Evolutionary conservation across 805 yeast genomes (phyloP).

Genomic region (Teunomyces panamensis): DNA sequence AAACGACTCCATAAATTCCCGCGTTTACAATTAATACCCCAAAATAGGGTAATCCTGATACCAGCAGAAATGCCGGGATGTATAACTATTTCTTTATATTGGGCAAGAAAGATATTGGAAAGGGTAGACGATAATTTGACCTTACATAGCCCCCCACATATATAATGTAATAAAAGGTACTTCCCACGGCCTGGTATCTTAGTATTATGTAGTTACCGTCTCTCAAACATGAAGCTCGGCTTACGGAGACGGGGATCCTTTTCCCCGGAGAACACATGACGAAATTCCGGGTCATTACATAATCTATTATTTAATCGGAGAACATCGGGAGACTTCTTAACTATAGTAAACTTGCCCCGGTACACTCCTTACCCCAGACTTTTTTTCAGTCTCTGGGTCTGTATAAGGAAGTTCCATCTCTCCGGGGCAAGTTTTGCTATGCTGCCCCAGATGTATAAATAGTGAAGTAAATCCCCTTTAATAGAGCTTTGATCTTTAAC

Average conservation of each 20-base stretch:
- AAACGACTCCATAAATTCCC: not conserved
- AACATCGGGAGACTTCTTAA: constrained; percentile 7
- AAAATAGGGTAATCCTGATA: not conserved
- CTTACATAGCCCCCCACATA: not conserved
- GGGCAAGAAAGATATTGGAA: not conserved
- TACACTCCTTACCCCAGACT: constrained; percentile 24
- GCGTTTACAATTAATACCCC: not conserved
- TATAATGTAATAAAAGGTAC: not conserved
- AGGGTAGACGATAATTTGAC: not conserved
- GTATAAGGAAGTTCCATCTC: constrained; percentile 4
- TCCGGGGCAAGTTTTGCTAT: constrained; percentile 8
- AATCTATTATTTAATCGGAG: constrained; percentile 7
- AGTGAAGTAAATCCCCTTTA: constrained; percentile 6
- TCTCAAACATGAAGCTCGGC: not conserved
- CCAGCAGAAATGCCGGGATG: not conserved
- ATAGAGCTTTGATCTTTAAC: not conserved
- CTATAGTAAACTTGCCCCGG: constrained; percentile 9
- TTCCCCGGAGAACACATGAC: not conserved
- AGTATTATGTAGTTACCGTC: not conserved
- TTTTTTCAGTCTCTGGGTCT: constrained; percentile 4
- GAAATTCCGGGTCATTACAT: constrained; percentile 4
- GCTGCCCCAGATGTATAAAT: constrained; percentile 6
- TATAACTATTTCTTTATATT: no score
- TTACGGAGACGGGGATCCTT: not conserved
- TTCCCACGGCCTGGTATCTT: not conserved